Base-by-base conservation (phyloP, 2,329 filamentous ascomycete species). In the Byssothecium circinans region DNA sequence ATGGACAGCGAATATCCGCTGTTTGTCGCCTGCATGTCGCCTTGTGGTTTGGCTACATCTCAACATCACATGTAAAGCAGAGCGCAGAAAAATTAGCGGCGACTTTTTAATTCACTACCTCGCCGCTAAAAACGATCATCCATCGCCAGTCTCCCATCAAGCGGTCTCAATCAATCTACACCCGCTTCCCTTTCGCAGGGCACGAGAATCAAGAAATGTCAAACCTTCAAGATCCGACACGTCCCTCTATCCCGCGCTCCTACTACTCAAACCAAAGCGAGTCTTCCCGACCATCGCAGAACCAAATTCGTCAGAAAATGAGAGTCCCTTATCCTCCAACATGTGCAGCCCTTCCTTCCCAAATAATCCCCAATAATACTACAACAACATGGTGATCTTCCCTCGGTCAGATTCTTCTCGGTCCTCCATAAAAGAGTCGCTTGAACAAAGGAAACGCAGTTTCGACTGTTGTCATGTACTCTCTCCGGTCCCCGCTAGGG, bases 401-500 rank as follows among this genome's bases (percentile, higher is more conserved):
- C 51, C 48, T 23, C 34, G 41, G 35, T 15, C 36, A 47, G 29
- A 32, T n/a, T 5, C 29, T n/a, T 32, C 29, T 14, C 7, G 10
- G 6, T 43, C 52, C 45, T 48, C 45, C 45, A 43, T 52, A 52
- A 25, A 25, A 50, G 37, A 46, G 45, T 43, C 50, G 30, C 37
- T 50, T 25, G 36, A 60, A 64, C 62, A 66, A 62, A 67, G 49
- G 63, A 68, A 68, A 67, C 61, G 41, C 61, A 61, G 63, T 63
- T 64, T 67, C 62, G 49, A 35, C 36, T 34, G 49, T 59, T 52
- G 61, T 58, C 57, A 54, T 62, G 65, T 67, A 67, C 62, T 67
- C 62, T 32, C 61, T 60, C 58, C 53, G 57, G n/a, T n/a, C n/a
- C 57, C 55, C 53, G 59, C 60, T 45, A 52, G 50, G 36, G 40